Conservation (phyloP, 495 filamentous ascomycete genomes). For the Penicillium mononematosum region DNA sequence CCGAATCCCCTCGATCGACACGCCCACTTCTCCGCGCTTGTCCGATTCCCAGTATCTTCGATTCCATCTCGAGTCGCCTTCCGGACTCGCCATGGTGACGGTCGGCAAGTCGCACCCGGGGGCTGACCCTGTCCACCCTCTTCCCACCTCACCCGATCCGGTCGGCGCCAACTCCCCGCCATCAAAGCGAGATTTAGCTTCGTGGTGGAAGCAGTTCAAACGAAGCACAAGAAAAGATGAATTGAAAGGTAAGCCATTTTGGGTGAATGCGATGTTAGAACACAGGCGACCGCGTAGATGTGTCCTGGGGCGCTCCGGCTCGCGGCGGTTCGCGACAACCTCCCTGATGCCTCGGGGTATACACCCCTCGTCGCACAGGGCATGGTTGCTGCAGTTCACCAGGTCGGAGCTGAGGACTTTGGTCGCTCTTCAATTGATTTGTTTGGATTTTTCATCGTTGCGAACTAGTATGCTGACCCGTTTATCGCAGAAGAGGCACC, state of each 20-base stretch:
- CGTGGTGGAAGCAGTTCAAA: slow-evolving; percentile 92
- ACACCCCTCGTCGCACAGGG: slow-evolving; percentile 3
- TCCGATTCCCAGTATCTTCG: neutral
- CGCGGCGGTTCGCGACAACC: slow-evolving; percentile 10
- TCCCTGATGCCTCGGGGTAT: slow-evolving; percentile 5
- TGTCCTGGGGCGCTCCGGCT: neutral
- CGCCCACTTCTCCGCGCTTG: slow-evolving; percentile 6
- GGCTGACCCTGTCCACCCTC: slow-evolving; percentile 35
- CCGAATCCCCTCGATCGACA: slow-evolving; percentile 17
- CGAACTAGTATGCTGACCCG: neutral
- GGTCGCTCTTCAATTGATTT: neutral
- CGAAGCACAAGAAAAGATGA: slow-evolving; percentile 71
- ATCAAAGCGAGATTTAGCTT: slow-evolving; percentile 76
- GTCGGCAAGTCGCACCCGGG: slow-evolving; percentile 43
- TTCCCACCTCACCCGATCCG: slow-evolving; percentile 36
- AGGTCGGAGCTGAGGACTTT: neutral
- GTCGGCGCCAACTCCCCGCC: slow-evolving; percentile 56
- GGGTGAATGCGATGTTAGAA: neutral
- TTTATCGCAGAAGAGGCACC: slow-evolving; percentile 30
- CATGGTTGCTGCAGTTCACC: neutral
- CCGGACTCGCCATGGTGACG: slow-evolving; percentile 40
- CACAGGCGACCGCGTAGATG: slow-evolving; percentile 3
- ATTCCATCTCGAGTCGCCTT: slow-evolving; percentile 14
- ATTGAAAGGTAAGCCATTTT: slow-evolving; percentile 60
- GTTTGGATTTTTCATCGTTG: neutral